Percentiles rank a stretch among this genome's conserved stretches.
Conservation (phyloP, 495 filamentous ascomycete genomes). For the Daldinia loculata region DNA sequence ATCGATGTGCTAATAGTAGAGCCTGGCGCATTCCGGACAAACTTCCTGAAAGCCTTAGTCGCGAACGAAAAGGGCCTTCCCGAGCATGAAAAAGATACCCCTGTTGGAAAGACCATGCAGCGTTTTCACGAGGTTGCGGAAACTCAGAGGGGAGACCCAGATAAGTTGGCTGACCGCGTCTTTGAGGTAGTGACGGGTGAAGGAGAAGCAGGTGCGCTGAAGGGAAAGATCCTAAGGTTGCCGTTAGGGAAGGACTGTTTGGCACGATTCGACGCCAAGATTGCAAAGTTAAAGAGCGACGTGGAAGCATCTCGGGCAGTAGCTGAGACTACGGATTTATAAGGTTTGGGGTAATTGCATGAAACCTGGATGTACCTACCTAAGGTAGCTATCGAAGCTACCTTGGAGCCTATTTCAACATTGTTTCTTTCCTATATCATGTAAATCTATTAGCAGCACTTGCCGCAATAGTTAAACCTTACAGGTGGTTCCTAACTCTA, state of each 20-base stretch:
- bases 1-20: background rate
- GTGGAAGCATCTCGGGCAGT: background rate
- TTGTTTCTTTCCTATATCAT: too few relatives aligned
- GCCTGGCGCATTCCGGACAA: background rate
- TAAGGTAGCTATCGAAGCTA: too few relatives aligned
- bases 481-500: too few relatives aligned
- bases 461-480: too few relatives aligned
- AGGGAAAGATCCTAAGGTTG: conserved; percentile 3
- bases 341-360: too few relatives aligned
- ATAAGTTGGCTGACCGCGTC: background rate
- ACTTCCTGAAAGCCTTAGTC: background rate
- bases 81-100: background rate
- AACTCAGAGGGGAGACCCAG: background rate
- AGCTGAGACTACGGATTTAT: background rate
- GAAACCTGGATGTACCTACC: too few relatives aligned
- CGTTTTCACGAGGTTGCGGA: background rate
- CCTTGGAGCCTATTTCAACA: too few relatives aligned
- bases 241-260: conserved; percentile 1
- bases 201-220: background rate
- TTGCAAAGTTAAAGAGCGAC: background rate
- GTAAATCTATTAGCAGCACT: too few relatives aligned
- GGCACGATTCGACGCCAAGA: background rate
- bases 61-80: background rate
- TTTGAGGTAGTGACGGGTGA: conserved; percentile 3
- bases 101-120: background rate